Evolutionary conservation across 768 basidiomycete genomes (phyloP).

Genomic region (Amanita fuliginea): DNA sequence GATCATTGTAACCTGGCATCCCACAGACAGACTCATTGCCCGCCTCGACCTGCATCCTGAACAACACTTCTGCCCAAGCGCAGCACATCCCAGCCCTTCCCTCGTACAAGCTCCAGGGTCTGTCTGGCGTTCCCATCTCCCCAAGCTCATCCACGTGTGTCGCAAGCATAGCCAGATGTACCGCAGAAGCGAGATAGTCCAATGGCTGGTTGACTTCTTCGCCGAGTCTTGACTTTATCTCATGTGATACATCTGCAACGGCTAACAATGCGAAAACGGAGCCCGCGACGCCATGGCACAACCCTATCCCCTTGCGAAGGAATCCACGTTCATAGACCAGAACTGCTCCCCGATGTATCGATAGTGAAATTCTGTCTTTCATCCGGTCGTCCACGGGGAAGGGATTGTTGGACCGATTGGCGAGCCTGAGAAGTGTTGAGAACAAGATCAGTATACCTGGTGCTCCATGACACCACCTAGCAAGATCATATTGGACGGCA

Average conservation of each 20-base stretch:
- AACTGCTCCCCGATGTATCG: conserved; percentile 27
- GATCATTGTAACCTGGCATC: conserved; percentile 33
- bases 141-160: conserved; percentile 21
- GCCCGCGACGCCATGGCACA: conserved; percentile 49
- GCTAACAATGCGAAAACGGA: conserved; percentile 43
- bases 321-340: conserved; percentile 38
- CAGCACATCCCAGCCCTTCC: conserved; percentile 50
- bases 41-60: conserved; percentile 15
- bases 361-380: conserved; percentile 15
- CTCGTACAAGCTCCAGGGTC: conserved; percentile 46
- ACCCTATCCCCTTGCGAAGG: conserved; percentile 45
- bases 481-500: background rate
- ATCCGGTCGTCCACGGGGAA: conserved; percentile 16
- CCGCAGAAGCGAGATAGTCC: conserved; percentile 3
- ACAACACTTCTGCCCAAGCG: conserved; percentile 38
- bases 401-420: conserved; percentile 10
- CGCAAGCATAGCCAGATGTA: conserved; percentile 21
- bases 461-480: conserved; percentile 53
- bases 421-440: conserved; percentile 27
- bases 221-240: conserved; percentile 5
- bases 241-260: conserved; percentile 32
- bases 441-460: conserved; percentile 38
- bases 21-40: conserved; percentile 14
- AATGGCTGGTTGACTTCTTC: background rate
- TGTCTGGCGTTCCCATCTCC: conserved; percentile 36